Evolutionary conservation across 140 eudicot genomes (phyloP).

Genomic region (Anethum foeniculum): DNA sequence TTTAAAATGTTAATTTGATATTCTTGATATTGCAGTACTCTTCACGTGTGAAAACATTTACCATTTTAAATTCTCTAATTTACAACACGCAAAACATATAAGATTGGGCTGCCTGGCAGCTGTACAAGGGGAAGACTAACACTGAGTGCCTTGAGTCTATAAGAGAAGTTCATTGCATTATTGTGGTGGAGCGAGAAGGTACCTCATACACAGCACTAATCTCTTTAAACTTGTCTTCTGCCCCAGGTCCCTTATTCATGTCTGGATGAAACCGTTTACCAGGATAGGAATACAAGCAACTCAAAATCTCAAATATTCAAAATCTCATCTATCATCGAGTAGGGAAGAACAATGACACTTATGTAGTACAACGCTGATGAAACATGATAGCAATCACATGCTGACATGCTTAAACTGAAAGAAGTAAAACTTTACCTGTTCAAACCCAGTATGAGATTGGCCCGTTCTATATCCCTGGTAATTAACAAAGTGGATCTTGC

Average conservation of each 20-base stretch:
- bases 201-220: constrained; percentile 99
- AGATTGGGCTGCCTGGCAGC: neutral
- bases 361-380: neutral
- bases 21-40: neutral
- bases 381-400: neutral
- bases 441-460: constrained; percentile 85
- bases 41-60: neutral
- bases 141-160: neutral
- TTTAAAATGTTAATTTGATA: neutral
- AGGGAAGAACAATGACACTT: neutral
- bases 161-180: neutral
- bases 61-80: neutral
- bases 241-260: constrained; percentile 67
- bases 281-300: constrained; percentile 3
- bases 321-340: too few relatives aligned
- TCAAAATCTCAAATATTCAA: neutral
- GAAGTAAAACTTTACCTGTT: constrained; percentile 48
- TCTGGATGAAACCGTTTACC: constrained; percentile 86
- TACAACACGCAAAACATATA: neutral
- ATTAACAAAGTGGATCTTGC: constrained; percentile 88
- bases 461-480: constrained; percentile 98
- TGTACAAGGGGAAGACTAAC: neutral
- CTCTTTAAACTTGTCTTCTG: constrained; percentile 94
- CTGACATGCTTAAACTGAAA: neutral
- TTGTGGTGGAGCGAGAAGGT: neutral